A percentile compares a stretch with the other conserved stretches of the same genome.
Conservation (phyloP, 2,329 filamentous ascomycete genomes). For the Coniochaeta prunicola region DNA sequence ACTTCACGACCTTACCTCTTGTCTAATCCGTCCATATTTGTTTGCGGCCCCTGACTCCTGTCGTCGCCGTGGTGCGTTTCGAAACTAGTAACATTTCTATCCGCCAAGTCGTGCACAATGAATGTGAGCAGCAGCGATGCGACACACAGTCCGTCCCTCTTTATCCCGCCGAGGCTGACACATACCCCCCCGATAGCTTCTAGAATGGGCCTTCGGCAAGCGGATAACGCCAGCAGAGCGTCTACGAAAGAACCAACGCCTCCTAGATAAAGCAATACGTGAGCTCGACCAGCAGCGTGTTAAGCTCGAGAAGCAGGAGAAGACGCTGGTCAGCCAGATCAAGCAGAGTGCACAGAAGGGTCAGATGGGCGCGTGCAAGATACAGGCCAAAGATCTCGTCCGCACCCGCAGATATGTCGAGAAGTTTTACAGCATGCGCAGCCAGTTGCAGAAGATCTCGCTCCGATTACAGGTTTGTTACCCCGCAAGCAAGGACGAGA, state of each 20-base stretch:
- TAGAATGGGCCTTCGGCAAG: constrained; percentile 99
- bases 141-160: not conserved
- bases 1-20: not conserved
- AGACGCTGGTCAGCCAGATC: constrained; percentile 91
- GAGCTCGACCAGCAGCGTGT: constrained; percentile 91
- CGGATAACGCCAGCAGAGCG: constrained; percentile 95
- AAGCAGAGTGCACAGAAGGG: constrained; percentile 98
- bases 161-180: constrained; percentile 12
- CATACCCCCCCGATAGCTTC: constrained; percentile 52
- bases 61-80: not conserved
- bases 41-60: not conserved
- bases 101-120: constrained; percentile 32
- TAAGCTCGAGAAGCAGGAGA: constrained; percentile 97
- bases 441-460: constrained; percentile 92
- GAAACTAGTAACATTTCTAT: not conserved
- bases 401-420: constrained; percentile 90
- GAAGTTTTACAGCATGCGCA: constrained; percentile 98
- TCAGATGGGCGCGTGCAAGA: constrained; percentile 97
- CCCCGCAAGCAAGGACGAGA: constrained; percentile 8
- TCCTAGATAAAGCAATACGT: constrained; percentile 93
- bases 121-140: constrained; percentile 37
- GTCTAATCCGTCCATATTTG: not conserved
- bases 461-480: constrained; percentile 73
- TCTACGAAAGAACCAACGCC: constrained; percentile 88
- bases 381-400: constrained; percentile 95